These are phyloP conservation scores for Pseudoperonospora humuli DNA, from an alignment of 352 stramenopile species.

Conservation along the genomic window DNA sequence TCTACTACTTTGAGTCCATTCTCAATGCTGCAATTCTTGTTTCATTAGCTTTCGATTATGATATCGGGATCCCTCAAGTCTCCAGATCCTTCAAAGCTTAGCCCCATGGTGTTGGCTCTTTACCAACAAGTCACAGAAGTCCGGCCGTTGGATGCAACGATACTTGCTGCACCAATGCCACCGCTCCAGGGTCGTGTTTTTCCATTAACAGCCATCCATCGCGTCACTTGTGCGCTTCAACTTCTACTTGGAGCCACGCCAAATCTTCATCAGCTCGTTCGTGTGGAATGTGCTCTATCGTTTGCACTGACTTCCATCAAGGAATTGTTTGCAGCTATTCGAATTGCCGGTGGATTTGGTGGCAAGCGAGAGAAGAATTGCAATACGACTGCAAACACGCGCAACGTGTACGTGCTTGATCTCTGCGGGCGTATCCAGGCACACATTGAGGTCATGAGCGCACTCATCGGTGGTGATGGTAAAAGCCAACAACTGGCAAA, in stretches of 20 bases:
- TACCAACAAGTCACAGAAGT: slow-evolving; percentile 25
- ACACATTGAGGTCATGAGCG: slow-evolving; percentile 45
- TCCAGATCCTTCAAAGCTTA: slow-evolving; percentile 18
- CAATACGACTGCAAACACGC: slow-evolving; percentile 6
- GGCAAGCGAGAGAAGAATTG: slow-evolving; percentile 15
- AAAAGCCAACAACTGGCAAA: slow-evolving; percentile 32
- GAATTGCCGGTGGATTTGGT: slow-evolving; percentile 42
- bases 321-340: slow-evolving; percentile 37
- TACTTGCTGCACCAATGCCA: background rate
- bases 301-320: slow-evolving; percentile 32
- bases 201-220: slow-evolving; percentile 14
- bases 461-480: slow-evolving; percentile 29
- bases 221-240: slow-evolving; percentile 29
- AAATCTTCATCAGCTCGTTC: slow-evolving; percentile 21
- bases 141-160: slow-evolving; percentile 3
- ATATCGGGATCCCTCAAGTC: slow-evolving; percentile 11
- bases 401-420: slow-evolving; percentile 29
- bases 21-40: background rate
- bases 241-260: slow-evolving; percentile 30
- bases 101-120: slow-evolving; percentile 33
- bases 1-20: no score
- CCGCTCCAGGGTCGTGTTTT: slow-evolving; percentile 8
- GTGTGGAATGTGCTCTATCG: slow-evolving; percentile 29
- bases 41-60: slow-evolving; percentile 17
- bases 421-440: slow-evolving; percentile 32